Evolutionary conservation across 148 eudicot genomes (phyloP), one percentile per base, ranked within the genome.

Genomic region (Beta vulgaris): DNA sequence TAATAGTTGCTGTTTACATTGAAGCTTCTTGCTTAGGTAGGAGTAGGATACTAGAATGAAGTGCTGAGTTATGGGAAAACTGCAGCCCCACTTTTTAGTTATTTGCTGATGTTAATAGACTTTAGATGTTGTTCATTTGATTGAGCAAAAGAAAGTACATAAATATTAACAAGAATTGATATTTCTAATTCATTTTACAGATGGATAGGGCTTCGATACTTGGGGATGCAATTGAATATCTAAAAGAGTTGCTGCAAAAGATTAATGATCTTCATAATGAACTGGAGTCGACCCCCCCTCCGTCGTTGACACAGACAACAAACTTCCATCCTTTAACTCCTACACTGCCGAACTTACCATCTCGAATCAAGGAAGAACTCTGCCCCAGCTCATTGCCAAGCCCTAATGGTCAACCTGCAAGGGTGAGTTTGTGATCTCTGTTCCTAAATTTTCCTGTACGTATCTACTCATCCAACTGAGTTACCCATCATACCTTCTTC

Each of bases 161-260:
- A 42, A 40, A 69, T 4, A 49, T 69, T 25, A 55, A 42, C 35
- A 53, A 46, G 29, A 18, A 51, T 44, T 49, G 59, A 18, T 59
- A 0, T 32, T 35, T 35, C 4, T 15, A 16, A 40, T 23, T 55
- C 53, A 19, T 63, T n/a, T 15, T 35, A 65, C 84, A 92, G 95
- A 92, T 92, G 97, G 97, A 92, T 39, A 88, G 95, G 82, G 95
- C 95, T 74, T 92, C 95, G 13, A 92, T 92, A 78, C 91, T 92
- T 25, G 97, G 95, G 70, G 97, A 92, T 79, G 97, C 97, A 9
- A 87, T 92, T 23, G 92, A 88, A 44, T 92, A 92, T 82, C 66
- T 92, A 84, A 92, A 90, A 77, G 95, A 90, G 68, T 88, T 92
- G 68, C 79, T 87, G 77, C 91, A 88, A 71, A 92, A 88, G 86